phyloP scores from a whole-genome alignment of 1,284 basidiomycete genomes.

The Ustilago vetiveriae region DNA sequence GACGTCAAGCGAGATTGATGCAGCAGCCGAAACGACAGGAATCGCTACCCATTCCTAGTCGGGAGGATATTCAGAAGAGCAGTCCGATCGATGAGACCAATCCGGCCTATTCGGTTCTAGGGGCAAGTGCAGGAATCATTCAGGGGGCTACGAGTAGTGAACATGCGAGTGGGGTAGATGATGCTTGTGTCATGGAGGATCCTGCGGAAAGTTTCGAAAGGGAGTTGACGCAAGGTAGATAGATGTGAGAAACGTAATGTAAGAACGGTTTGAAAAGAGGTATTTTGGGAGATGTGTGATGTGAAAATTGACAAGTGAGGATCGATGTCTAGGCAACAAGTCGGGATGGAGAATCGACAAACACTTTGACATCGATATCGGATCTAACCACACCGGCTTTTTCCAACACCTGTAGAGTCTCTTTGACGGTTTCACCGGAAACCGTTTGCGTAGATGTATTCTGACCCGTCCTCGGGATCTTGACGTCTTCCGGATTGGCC shows the following conservation, averaged over 20 bases:
- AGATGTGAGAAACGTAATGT: not conserved
- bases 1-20: conserved; percentile 69
- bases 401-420: conserved; percentile 51
- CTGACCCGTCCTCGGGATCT: conserved; percentile 35
- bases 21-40: conserved; percentile 40
- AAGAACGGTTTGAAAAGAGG: not conserved
- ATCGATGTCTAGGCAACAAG: conserved; percentile 23
- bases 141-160: conserved; percentile 47
- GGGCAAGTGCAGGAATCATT: conserved; percentile 49
- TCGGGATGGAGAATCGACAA: conserved; percentile 21
- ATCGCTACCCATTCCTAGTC: conserved; percentile 58
- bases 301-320: not conserved
- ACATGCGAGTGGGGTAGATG: conserved; percentile 44
- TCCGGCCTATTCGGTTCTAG: conserved; percentile 35
- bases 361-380: conserved; percentile 5
- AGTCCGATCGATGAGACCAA: conserved; percentile 43
- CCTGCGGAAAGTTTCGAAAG: conserved; percentile 50
- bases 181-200: conserved; percentile 59
- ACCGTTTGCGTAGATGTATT: conserved; percentile 45
- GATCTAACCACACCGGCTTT: conserved; percentile 54
- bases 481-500: conserved; percentile 21
- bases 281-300: not conserved
- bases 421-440: conserved; percentile 27
- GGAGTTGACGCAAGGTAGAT: conserved; percentile 38
- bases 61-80: conserved; percentile 57